phyloP scores from a whole-genome alignment of 768 basidiomycete genomes.

The Lactarius pseudohatsudake region DNA sequence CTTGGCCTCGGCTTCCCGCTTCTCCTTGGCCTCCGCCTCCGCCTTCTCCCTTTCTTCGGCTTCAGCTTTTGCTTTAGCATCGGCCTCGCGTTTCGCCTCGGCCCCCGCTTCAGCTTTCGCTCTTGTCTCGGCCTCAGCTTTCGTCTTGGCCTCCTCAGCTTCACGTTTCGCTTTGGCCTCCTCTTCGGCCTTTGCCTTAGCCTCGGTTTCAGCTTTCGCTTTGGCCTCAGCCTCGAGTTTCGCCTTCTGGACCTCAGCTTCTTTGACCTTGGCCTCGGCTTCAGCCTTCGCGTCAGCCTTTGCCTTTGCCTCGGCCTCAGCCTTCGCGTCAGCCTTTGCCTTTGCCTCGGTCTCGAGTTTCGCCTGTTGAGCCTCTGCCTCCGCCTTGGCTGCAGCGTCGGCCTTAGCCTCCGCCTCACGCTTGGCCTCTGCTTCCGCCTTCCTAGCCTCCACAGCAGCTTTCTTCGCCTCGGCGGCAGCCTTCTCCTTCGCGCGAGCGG shows the following conservation, averaged over 20 bases:
- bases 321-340: not conserved
- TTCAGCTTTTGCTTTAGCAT: not conserved
- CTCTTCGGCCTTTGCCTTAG: not conserved
- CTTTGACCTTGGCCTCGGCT: not conserved
- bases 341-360: not conserved
- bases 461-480: not conserved
- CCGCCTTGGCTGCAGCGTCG: not conserved
- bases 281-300: not conserved
- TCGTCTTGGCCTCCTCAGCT: constrained; percentile 4
- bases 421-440: not conserved
- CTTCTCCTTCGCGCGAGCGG: not conserved
- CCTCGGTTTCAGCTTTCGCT: not conserved
- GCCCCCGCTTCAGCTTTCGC: not conserved
- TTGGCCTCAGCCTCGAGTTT: not conserved
- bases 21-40: not conserved
- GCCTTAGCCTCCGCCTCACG: not conserved
- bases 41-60: not conserved
- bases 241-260: not conserved
- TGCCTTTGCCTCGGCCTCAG: not conserved
- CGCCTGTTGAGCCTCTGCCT: not conserved
- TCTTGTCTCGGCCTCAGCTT: constrained; percentile 2
- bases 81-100: not conserved
- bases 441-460: not conserved
- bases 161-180: not conserved
- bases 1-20: not conserved